Evolutionary conservation across 176 grass and related monocot genomes (phyloP), one percentile per base, ranked within the genome.

Genomic region (Aegilops sharonensis): DNA sequence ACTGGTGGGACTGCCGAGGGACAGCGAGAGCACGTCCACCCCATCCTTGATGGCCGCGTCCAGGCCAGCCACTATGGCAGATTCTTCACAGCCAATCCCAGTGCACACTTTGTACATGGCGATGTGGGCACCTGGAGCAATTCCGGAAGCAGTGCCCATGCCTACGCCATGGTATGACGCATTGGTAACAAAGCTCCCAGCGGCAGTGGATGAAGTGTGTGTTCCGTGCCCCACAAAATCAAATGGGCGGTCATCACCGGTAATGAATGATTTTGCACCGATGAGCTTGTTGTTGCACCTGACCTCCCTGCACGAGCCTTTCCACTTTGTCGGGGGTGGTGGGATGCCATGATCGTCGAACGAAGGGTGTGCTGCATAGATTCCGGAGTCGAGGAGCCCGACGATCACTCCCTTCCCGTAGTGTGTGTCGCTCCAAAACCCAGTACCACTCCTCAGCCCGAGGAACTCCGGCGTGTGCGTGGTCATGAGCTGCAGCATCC

Each of bases 21-120:
- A 95, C 18, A 95, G 0, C 5, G 94, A 95, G 48, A n/a, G n/a
- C 48, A 95, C 89, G 48, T 93, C 94, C 2, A 95, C 91, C 18
- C 94, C 91, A n/a, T 95, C 94, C 80, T 13, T 83, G 64, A 83
- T 70, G 2, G 81, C 81, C 29, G 65, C 80, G 2, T 78, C 81
- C 1, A 88, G 11, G 17, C 87, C 87, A 4, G 74, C 81, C 3
- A 84, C 37, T 4, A 84, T 2, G 52, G 21, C 50, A n/a, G 71
- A 18, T 8, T 2, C 3, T 9, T 8, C 0, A 5, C 81, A 83
- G 27, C 74, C 64, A 8, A 25, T 7, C 7, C 0, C 14, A 3
- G 0, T 34, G 30, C 92, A 94, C 68, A 91, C 89, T 52, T 89
- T 91, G 87, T 91, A 91, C 76, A 91, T 75, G 75, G 92, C 92